Percentiles rank a stretch among this genome's conserved stretches.
Conservation (phyloP, 2,329 filamentous ascomycete species). For the Pyricularia grisea region DNA sequence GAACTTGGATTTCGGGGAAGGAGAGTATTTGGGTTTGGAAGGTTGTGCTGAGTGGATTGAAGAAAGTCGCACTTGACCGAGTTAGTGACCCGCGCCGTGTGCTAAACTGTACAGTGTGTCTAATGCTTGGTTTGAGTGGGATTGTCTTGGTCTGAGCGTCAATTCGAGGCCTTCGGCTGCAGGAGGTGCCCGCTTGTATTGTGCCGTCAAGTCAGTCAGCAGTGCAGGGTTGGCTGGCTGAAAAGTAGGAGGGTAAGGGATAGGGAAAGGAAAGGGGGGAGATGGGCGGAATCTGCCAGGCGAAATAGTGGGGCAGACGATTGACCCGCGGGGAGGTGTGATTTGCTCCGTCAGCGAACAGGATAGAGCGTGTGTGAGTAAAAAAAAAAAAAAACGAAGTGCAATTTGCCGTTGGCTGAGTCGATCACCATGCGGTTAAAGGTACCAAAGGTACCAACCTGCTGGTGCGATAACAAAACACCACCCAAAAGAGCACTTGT, state of each 20-base stretch:
- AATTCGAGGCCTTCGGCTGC: background rate
- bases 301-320: background rate
- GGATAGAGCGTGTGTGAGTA: background rate
- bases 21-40: conserved; percentile 1
- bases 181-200: background rate
- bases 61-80: background rate
- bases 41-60: background rate
- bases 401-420: background rate
- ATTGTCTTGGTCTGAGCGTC: background rate
- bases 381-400: background rate
- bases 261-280: background rate
- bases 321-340: background rate
- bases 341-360: background rate
- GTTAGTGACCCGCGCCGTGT: background rate
- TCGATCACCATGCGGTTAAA: background rate
- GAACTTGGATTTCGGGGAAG: conserved; percentile 1
- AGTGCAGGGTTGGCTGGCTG: background rate
- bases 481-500: background rate
- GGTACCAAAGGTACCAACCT: background rate
- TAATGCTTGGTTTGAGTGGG: background rate
- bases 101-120: background rate
- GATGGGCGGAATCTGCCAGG: background rate
- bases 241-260: background rate
- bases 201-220: background rate
- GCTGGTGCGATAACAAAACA: background rate